Evolutionary conservation across 2,329 filamentous ascomycete species (phyloP).

Genomic region (Xylaria multiplex): DNA sequence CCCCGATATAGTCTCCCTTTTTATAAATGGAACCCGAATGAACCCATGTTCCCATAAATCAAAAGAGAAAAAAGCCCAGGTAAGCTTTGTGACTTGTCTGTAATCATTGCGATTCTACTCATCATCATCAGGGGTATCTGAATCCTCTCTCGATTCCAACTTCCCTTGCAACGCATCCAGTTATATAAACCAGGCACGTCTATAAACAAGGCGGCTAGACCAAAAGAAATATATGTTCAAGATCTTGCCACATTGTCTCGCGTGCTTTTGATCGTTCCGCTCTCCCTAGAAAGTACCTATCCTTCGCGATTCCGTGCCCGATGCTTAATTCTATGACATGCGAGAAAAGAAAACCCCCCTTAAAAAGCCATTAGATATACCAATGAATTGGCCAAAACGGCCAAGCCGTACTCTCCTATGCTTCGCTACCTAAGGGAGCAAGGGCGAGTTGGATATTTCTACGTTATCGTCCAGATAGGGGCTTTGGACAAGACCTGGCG

Average conservation of each 20-base stretch:
- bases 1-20: not conserved
- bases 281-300: not conserved
- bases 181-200: constrained; percentile 8
- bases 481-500: constrained; percentile 80
- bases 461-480: constrained; percentile 72
- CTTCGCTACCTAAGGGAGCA: constrained; percentile 7
- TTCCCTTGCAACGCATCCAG: constrained; percentile 10
- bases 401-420: not conserved
- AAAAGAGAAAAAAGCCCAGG: not conserved
- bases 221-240: constrained; percentile 30
- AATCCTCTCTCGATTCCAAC: constrained; percentile 22
- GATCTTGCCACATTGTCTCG: constrained; percentile 33
- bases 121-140: constrained; percentile 32
- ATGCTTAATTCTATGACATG: constrained; percentile 35
- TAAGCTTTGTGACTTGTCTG: constrained; percentile 17
- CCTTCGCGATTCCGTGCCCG: constrained; percentile 19
- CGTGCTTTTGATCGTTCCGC: constrained; percentile 29
- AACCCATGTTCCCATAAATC: constrained; percentile 3
- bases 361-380: constrained; percentile 10
- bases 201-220: constrained; percentile 16
- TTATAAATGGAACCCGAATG: not conserved
- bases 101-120: constrained; percentile 25
- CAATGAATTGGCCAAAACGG: not conserved
- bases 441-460: constrained; percentile 26
- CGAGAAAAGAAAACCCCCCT: constrained; percentile 20